phyloP scores from a whole-genome alignment of 2,329 filamentous ascomycete species.

The Penicillium fuscoglaucum region DNA sequence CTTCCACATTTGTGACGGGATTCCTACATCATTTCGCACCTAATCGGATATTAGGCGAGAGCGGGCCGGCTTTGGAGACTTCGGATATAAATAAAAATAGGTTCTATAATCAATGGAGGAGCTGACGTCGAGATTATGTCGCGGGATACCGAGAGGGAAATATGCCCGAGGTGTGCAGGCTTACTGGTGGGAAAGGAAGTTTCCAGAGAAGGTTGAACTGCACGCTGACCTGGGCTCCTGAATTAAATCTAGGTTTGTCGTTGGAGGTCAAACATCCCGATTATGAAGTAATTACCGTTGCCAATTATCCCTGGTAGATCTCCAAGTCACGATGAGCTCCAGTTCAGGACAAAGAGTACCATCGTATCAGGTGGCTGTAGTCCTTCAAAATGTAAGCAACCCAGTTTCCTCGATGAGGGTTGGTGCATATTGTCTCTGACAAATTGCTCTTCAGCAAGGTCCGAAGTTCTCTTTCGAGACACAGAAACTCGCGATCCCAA shows the following conservation, averaged over 20 bases:
- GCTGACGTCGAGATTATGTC: background rate
- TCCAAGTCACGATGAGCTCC: background rate
- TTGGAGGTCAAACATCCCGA: too few relatives aligned
- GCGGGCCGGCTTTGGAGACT: background rate
- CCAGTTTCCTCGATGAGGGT: background rate
- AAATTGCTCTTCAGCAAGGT: background rate
- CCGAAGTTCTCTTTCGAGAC: background rate
- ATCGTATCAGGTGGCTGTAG: background rate
- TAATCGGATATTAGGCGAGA: background rate
- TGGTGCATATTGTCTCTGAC: background rate
- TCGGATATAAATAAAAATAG: background rate
- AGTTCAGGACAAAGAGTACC: background rate
- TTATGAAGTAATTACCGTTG: background rate
- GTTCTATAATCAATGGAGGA: background rate
- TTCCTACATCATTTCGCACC: background rate
- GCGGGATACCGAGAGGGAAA: background rate
- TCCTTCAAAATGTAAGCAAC: background rate
- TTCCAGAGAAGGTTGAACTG: background rate
- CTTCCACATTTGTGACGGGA: background rate
- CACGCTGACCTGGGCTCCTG: background rate
- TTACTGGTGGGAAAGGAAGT: background rate
- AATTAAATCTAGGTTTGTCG: background rate
- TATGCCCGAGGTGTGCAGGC: background rate
- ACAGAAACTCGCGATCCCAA: background rate
- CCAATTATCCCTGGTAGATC: too few relatives aligned